Base-by-base conservation (phyloP, 1,284 basidiomycete genomes). In the Rhodotorula sp. region DNA sequence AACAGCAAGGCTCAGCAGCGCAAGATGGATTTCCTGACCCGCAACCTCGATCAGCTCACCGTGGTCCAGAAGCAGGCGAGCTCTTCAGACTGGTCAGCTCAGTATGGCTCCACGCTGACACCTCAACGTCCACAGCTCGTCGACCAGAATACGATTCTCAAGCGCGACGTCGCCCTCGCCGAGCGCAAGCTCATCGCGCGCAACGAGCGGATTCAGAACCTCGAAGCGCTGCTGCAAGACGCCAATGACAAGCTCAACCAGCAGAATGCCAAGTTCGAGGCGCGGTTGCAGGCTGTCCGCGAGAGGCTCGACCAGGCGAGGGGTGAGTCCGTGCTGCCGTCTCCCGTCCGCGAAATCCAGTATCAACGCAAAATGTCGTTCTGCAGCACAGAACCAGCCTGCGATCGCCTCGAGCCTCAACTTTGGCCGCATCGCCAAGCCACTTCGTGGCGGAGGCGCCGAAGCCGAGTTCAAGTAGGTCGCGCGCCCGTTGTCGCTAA, bases 21-120 rank as follows among this genome's bases (percentile, higher is more conserved):
- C 87, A 98, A 98, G 86, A 96, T 99, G 91, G 92, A 92, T 39
- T 95, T 98, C 86, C 82, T 99, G 68, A 95, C 98, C 80, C 90
- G 95, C 73, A 99, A 99, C 80, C 84, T 99, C 64, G 95, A 99
- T 80, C 93, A 97, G 78, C 84, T 99, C 76, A 95, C 92, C 54
- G 83, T 92, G 66, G 94, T 99, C 47, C 96, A 99, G 85, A 97
- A 97, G 82, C 94, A 97, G 87, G 92, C 88, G 70, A 39, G n/a
- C 55, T 27, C 3, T 6, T 13, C 36, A 15, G n/a, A n/a, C n/a
- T n/a, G n/a, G n/a, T n/a, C n/a, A n/a, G n/a, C n/a, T n/a, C n/a
- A n/a, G n/a, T n/a, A n/a, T n/a, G n/a, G n/a, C n/a, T n/a, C n/a
- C n/a, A n/a, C n/a, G n/a, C n/a, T 44, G 24, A n/a, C 36, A 27